phyloP scores from a whole-genome alignment of 1,139 yeast species.

The Geotrichum cucujoidarum region DNA sequence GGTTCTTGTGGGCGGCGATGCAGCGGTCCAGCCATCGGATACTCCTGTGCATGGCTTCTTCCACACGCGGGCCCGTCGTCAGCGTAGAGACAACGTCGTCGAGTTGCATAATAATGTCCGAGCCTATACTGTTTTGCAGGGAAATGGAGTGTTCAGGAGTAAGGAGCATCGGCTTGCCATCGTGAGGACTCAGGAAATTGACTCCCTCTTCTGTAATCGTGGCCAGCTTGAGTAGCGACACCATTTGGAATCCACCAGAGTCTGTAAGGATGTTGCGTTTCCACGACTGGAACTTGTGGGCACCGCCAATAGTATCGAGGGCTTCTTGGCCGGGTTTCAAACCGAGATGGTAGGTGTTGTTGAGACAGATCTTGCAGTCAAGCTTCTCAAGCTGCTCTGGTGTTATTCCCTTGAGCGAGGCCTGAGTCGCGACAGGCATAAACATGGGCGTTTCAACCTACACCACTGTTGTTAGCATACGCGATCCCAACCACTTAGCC shows the following conservation, averaged over 20 bases:
- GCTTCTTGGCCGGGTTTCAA: conserved; percentile 43
- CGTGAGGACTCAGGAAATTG: conserved; percentile 43
- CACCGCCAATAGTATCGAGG: conserved; percentile 42
- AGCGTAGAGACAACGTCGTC: conserved; percentile 44
- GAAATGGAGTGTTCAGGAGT: conserved; percentile 46
- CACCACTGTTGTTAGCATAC: conserved; percentile 5
- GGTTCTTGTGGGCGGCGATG: conserved; percentile 42
- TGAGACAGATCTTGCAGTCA: conserved; percentile 42
- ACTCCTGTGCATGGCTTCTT: conserved; percentile 44
- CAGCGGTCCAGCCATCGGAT: conserved; percentile 45
- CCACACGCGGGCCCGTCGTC: conserved; percentile 42
- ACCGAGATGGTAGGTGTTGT: conserved; percentile 44
- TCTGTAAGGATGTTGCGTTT: conserved; percentile 42
- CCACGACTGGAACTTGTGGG: conserved; percentile 43
- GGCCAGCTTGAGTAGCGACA: conserved; percentile 43
- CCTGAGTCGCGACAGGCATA: conserved; percentile 48
- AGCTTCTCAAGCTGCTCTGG: conserved; percentile 40
- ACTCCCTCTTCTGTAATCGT: conserved; percentile 46
- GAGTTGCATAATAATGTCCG: conserved; percentile 45
- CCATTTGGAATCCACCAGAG: conserved; percentile 46
- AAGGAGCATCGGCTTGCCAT: conserved; percentile 43
- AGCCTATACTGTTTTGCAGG: conserved; percentile 43
- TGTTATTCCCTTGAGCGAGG: conserved; percentile 44
- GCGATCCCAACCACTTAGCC: not conserved
- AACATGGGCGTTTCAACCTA: conserved; percentile 43